Percentiles rank a stretch among this genome's conserved stretches.
phyloP scores from a whole-genome alignment of 2,329 filamentous ascomycete species.

The Microcera coccophila region DNA sequence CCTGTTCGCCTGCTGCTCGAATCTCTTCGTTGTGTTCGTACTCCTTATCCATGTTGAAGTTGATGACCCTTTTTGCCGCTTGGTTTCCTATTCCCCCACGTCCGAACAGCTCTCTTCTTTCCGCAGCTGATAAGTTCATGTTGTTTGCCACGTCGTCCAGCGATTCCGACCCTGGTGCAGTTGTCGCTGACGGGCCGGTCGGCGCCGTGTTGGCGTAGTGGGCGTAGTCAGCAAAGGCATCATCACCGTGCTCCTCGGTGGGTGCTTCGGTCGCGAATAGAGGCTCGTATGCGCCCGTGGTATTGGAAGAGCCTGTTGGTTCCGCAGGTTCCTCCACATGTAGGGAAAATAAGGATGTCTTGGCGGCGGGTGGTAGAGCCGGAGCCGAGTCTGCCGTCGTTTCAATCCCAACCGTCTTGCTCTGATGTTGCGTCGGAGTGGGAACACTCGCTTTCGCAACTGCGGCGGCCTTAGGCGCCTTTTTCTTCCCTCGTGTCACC shows the following conservation, averaged over 20 bases:
- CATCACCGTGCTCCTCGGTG: slow-evolving; percentile 15
- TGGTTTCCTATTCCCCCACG: slow-evolving; percentile 47
- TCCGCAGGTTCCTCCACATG: slow-evolving; percentile 38
- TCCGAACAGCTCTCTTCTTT: slow-evolving; percentile 81
- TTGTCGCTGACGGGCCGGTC: slow-evolving; percentile 30
- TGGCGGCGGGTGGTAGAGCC: slow-evolving; percentile 31
- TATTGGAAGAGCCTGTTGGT: slow-evolving; percentile 17
- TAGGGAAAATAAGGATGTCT: slow-evolving; percentile 67
- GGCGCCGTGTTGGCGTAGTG: slow-evolving; percentile 26
- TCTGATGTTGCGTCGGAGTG: slow-evolving; percentile 10
- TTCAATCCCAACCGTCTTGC: slow-evolving; percentile 17
- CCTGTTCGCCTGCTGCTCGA: slow-evolving; percentile 64
- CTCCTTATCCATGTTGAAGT: slow-evolving; percentile 85
- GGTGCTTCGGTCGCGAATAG: slow-evolving; percentile 41
- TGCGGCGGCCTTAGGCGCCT: slow-evolving; percentile 36
- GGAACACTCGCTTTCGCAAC: slow-evolving; percentile 10
- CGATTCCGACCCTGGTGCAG: slow-evolving; percentile 43
- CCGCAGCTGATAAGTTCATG: slow-evolving; percentile 72
- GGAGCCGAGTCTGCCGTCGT: slow-evolving; percentile 7
- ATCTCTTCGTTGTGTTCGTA: slow-evolving; percentile 81
- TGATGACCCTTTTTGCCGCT: slow-evolving; percentile 60
- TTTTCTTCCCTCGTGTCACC: slow-evolving; percentile 74
- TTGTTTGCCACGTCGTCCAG: slow-evolving; percentile 70
- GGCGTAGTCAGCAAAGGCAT: slow-evolving; percentile 32
- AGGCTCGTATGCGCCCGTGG: slow-evolving; percentile 45